phyloP scores from a whole-genome alignment of 148 eudicot species.

The Vaccinium corymbosum region DNA sequence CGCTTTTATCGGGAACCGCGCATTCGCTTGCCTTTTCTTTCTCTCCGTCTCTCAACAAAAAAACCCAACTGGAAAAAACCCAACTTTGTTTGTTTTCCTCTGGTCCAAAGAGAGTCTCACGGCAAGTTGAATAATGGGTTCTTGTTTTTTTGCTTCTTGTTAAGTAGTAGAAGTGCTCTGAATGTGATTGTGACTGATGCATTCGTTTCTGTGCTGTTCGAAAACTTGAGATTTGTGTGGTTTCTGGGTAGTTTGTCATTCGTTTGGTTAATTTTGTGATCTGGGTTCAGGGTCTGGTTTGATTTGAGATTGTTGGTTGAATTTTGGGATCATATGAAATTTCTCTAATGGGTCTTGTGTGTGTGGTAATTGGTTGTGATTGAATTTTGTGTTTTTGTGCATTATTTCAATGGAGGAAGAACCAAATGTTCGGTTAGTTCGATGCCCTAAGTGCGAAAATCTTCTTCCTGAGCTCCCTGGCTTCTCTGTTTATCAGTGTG shows the following conservation, averaged over 20 bases:
- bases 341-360: neutral
- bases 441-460: slow-evolving; percentile 71
- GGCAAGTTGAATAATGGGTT: neutral
- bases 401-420: slow-evolving; percentile 49
- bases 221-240: neutral
- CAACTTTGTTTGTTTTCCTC: slow-evolving; percentile 15
- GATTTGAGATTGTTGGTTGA: neutral
- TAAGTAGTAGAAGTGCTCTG: neutral
- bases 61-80: neutral
- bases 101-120: neutral
- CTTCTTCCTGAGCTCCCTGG: slow-evolving; percentile 56
- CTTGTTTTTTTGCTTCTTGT: neutral
- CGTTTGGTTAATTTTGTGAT: slow-evolving; percentile 5
- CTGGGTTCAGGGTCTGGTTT: slow-evolving; percentile 12
- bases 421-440: slow-evolving; percentile 51
- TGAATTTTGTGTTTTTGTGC: neutral
- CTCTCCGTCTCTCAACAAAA: neutral
- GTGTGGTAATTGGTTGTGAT: neutral
- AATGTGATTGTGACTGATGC: neutral
- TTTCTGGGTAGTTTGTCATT: slow-evolving; percentile 19
- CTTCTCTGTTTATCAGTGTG: slow-evolving; percentile 80
- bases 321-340: slow-evolving; percentile 3
- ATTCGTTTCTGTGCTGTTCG: neutral
- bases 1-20: slow-evolving; percentile 14
- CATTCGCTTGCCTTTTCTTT: neutral